Percentiles rank a stretch among this genome's conserved stretches.
phyloP scores from a whole-genome alignment of 2,329 filamentous ascomycete genomes.

The Curvularia lunata region DNA sequence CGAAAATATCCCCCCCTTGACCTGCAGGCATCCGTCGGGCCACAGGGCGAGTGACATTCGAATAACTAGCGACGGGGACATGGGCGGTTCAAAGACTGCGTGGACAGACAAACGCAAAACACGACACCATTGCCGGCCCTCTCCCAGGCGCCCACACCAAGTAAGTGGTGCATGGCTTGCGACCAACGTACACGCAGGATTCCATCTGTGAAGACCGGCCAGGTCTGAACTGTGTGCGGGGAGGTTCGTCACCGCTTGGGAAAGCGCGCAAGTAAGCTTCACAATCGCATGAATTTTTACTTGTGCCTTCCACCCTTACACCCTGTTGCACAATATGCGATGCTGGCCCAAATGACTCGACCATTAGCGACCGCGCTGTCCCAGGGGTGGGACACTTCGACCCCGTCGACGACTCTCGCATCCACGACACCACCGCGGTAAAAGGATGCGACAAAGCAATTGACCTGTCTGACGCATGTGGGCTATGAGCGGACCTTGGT shows the following conservation, averaged over 20 bases:
- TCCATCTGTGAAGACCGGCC: background rate
- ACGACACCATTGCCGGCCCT: background rate
- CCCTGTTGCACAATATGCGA: slow-evolving; percentile 12
- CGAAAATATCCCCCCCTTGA: background rate
- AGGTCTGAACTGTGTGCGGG: background rate
- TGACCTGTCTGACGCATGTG: background rate
- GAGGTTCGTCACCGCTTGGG: background rate
- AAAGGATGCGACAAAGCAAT: background rate
- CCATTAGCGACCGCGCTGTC: slow-evolving; percentile 5
- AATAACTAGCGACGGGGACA: background rate
- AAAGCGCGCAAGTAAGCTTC: background rate
- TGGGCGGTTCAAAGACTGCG: background rate
- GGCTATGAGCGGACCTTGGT: background rate
- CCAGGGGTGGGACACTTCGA: slow-evolving; percentile 1
- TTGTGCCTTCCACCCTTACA: slow-evolving; percentile 3
- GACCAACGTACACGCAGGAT: background rate
- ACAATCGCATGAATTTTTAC: slow-evolving; percentile 5
- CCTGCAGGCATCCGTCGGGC: background rate
- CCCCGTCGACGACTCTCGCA: background rate
- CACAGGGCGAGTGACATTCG: background rate
- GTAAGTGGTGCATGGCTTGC: background rate
- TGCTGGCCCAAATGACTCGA: slow-evolving; percentile 15
- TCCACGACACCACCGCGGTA: background rate
- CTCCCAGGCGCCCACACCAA: background rate
- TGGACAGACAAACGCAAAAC: background rate